A percentile compares a stretch with the other conserved stretches of the same genome.
Conservation (phyloP, 2,329 filamentous ascomycete species). For the Talaromyces sp. region DNA sequence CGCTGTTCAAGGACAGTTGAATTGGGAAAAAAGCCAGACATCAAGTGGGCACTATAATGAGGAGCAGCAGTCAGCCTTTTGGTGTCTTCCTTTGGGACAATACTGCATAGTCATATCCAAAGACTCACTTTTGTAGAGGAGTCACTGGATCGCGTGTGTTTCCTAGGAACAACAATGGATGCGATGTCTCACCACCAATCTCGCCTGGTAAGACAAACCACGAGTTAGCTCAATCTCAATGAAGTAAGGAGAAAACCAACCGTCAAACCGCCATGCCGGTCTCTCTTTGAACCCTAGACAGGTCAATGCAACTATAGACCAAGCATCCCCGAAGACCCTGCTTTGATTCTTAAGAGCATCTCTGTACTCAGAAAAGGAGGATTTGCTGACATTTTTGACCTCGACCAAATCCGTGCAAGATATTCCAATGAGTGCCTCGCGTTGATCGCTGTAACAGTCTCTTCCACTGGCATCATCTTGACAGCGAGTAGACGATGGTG, state of each 20-base stretch:
- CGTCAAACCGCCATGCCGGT: slow-evolving; percentile 8
- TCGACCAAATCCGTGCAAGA: not conserved
- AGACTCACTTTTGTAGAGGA: slow-evolving; percentile 4
- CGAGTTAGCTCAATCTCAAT: not conserved
- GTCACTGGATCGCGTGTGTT: slow-evolving; percentile 8
- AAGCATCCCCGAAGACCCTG: slow-evolving; percentile 8
- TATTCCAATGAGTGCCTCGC: not conserved
- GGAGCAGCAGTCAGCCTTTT: not conserved
- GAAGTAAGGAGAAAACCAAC: not conserved
- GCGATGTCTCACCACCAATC: slow-evolving; percentile 1
- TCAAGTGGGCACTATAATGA: not conserved
- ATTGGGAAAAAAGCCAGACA: slow-evolving; percentile 3
- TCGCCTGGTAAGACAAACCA: not conserved
- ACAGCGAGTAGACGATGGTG: not conserved
- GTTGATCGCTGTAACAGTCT: not conserved
- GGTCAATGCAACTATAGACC: not conserved
- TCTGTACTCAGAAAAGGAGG: slow-evolving; percentile 1
- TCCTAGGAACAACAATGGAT: slow-evolving; percentile 8
- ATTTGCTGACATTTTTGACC: not conserved
- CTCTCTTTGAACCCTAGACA: slow-evolving; percentile 10
- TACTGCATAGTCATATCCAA: not conserved
- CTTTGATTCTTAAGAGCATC: slow-evolving; percentile 1
- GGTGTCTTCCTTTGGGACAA: not conserved
- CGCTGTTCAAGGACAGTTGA: slow-evolving; percentile 7
- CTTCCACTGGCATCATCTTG: not conserved